Evolutionary conservation across 2,329 filamentous ascomycete species (phyloP).

Genomic region (Sarocladiaceae sp.): DNA sequence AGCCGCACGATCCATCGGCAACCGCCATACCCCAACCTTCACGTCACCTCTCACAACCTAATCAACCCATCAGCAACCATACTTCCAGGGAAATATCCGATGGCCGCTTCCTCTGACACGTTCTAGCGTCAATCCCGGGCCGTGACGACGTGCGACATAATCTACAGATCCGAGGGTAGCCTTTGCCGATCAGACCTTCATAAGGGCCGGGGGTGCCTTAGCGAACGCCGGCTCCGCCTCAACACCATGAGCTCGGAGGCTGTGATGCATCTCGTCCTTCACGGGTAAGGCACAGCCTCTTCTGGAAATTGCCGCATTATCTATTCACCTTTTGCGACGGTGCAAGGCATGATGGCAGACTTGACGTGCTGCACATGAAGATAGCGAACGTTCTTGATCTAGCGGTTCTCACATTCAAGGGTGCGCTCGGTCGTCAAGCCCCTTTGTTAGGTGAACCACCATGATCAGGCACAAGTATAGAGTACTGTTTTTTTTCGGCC

Average conservation of each 20-base stretch:
- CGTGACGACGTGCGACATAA: background rate
- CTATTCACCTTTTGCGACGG: background rate
- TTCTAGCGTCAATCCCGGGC: background rate
- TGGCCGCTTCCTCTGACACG: background rate
- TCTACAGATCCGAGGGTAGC: background rate
- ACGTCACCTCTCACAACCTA: background rate
- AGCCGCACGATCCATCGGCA: background rate
- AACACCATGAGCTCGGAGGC: background rate
- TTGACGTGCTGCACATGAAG: no score
- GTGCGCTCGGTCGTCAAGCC: no score
- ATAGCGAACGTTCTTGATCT: no score
- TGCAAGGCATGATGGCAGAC: no score
- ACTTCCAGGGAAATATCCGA: background rate
- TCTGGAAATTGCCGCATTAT: background rate
- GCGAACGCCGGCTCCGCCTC: background rate
- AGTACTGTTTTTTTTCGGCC: no score
- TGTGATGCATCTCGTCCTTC: background rate
- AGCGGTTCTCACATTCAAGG: no score
- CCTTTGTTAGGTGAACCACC: no score
- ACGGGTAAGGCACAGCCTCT: background rate
- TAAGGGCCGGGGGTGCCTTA: background rate
- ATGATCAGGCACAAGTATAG: no score
- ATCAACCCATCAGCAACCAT: background rate
- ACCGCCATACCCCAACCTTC: background rate
- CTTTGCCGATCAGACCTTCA: background rate